Evolutionary conservation across 176 grass and related monocot genomes (phyloP), one percentile per base, ranked within the genome.

Genomic region (Oropetium thomaeum): DNA sequence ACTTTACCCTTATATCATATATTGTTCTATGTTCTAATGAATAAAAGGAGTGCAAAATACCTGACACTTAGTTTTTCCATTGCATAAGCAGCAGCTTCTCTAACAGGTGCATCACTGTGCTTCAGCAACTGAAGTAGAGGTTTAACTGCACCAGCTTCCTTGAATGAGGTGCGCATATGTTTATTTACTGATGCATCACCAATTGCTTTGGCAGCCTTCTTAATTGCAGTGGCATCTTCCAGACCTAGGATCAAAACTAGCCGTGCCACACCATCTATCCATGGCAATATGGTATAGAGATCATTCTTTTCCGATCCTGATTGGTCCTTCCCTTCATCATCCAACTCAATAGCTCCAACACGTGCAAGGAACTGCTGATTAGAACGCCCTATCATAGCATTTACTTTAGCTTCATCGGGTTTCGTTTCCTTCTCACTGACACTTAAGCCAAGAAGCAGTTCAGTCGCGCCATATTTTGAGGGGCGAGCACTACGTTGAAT

Each of bases 391-490:
- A 87, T 81, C 79, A 89, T 87, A 70, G 90, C 90, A 87, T 87
- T 87, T 40, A 87, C 60, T 83, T 87, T 87, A 45, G 69, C 76
- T 71, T 89, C 68, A 12, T 93, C 77, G 5, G 88, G 72, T 37
- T 75, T 59, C 31, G 82, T 79, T 47, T 84, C 77, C 35, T 87
- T 66, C 40, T 89, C 73, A 70, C 44, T 13, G 8, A 89, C 54
- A 79, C 74, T 87, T 35, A 93, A 73, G 31, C 87, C 90, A 89
- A 93, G 72, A 65, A 93, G 87, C 78, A 93, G 74, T 61, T 93
- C 90, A 29, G 87, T 87, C 57, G 90, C 87, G 84, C 90, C 90
- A 53, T 84, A 93, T 84, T 76, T 93, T 79, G 87, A 87, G 81
- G 90, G 87, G 4, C 33, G 71, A 53, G 77, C 81, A 78, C 58